Conservation (phyloP, 2,329 filamentous ascomycete genomes). For the Trichoderma sp. region DNA sequence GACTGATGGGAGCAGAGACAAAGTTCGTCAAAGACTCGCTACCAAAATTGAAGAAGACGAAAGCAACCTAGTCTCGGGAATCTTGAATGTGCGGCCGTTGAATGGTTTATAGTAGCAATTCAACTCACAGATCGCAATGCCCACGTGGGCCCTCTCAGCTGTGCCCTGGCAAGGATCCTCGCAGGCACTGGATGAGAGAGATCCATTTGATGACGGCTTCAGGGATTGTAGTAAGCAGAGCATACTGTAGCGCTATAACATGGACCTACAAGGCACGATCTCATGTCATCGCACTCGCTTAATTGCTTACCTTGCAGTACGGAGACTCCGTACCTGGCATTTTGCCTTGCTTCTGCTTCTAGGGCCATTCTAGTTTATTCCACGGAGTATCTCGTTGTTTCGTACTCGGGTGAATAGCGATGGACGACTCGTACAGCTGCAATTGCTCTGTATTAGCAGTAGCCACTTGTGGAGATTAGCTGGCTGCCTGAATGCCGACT, state of each 20-base stretch:
- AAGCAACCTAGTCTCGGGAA: background rate
- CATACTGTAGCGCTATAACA: background rate
- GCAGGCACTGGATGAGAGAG: background rate
- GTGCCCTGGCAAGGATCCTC: background rate
- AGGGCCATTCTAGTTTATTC: background rate
- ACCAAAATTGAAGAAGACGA: background rate
- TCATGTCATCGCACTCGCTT: background rate
- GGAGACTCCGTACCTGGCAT: conserved; percentile 17
- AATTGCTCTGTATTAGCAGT: background rate
- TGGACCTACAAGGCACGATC: background rate
- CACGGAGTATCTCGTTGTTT: background rate
- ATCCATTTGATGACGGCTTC: background rate
- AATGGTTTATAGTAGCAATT: background rate
- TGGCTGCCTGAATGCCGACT: background rate
- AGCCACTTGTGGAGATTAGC: background rate
- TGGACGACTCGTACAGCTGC: background rate
- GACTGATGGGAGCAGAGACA: background rate
- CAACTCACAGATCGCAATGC: background rate
- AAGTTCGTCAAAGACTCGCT: background rate
- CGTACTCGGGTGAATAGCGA: background rate
- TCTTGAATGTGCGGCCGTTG: background rate
- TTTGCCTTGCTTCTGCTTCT: background rate
- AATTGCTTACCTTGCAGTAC: background rate
- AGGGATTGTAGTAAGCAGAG: conserved; percentile 1
- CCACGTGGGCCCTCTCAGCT: background rate